Percentiles rank a stretch among this genome's conserved stretches.
Conservation (phyloP, 2,329 filamentous ascomycete species). For the Rhytidhysteron rufulum region DNA sequence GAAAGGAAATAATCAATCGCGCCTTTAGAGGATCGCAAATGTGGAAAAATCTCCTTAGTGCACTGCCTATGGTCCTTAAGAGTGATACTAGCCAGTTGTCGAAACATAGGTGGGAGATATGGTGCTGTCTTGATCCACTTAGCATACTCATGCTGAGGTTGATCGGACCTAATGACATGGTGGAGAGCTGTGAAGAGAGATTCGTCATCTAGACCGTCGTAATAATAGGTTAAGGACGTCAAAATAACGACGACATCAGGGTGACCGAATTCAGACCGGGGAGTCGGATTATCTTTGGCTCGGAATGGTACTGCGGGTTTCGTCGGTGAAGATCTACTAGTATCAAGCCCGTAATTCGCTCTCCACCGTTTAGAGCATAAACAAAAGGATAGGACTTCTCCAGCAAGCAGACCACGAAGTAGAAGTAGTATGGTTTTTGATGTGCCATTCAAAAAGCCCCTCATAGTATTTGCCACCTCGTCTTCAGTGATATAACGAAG, state of each 20-base stretch:
- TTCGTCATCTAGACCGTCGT: slow-evolving; percentile 51
- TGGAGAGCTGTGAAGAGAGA: slow-evolving; percentile 49
- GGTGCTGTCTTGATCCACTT: slow-evolving; percentile 42
- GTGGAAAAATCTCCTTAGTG: slow-evolving; percentile 48
- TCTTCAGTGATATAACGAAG: no score
- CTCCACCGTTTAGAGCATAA: slow-evolving; percentile 59
- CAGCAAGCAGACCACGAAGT: slow-evolving; percentile 54
- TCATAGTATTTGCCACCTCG: no score
- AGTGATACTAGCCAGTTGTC: slow-evolving; percentile 20
- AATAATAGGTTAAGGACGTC: slow-evolving; percentile 66
- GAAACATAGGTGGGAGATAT: slow-evolving; percentile 36
- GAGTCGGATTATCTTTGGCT: slow-evolving; percentile 61
- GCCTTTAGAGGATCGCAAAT: slow-evolving; percentile 49
- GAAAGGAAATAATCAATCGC: slow-evolving; percentile 62
- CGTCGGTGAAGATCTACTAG: slow-evolving; percentile 31
- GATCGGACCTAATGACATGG: slow-evolving; percentile 49
- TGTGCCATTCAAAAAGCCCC: no score
- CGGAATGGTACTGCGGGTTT: slow-evolving; percentile 56
- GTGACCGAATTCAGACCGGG: slow-evolving; percentile 64
- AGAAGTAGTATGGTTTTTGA: slow-evolving; percentile 43
- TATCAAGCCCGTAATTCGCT: slow-evolving; percentile 61
- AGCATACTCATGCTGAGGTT: slow-evolving; percentile 50
- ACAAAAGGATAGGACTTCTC: slow-evolving; percentile 52
- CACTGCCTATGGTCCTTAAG: slow-evolving; percentile 51
- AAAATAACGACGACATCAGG: slow-evolving; percentile 63